Conservation (phyloP, 352 stramenopile genomes). For the Thraustochytrium sp. region DNA sequence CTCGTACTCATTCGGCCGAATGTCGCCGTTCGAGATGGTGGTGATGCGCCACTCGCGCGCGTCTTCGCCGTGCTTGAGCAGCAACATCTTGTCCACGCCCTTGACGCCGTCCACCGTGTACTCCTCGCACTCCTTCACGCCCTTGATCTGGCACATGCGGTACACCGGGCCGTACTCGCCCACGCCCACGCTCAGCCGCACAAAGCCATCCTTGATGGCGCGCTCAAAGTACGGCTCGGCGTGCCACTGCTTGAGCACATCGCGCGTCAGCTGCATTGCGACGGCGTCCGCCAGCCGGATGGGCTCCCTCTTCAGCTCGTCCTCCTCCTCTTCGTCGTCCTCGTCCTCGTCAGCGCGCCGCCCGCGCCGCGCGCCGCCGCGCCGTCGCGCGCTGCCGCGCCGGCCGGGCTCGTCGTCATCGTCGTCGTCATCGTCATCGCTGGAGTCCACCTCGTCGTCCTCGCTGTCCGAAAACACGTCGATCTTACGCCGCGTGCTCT, state of each 20-base stretch:
- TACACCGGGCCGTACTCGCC: background rate
- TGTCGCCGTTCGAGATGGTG: background rate
- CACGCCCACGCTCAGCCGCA: background rate
- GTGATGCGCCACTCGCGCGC: background rate
- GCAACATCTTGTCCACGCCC: background rate
- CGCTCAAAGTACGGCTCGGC: background rate
- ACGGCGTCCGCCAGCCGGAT: background rate
- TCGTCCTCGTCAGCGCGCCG: background rate
- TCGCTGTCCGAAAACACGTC: too few relatives aligned
- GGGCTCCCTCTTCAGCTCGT: background rate
- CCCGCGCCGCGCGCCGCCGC: background rate
- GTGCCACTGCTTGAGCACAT: background rate
- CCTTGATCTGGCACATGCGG: background rate
- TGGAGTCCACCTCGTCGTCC: background rate
- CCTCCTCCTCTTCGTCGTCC: background rate
- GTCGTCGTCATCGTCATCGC: background rate
- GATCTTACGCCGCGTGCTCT: too few relatives aligned
- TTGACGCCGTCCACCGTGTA: constrained; percentile 26
- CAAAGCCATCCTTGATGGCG: background rate
- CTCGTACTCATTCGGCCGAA: background rate
- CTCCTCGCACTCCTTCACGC: background rate
- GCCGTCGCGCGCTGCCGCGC: background rate
- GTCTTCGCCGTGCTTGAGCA: background rate
- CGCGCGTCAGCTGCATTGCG: constrained; percentile 25
- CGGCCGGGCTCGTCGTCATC: background rate